These are phyloP conservation scores for Hypoxylon sp. DNA, from an alignment of 2,329 filamentous ascomycete genomes.

Conservation along the genomic window DNA sequence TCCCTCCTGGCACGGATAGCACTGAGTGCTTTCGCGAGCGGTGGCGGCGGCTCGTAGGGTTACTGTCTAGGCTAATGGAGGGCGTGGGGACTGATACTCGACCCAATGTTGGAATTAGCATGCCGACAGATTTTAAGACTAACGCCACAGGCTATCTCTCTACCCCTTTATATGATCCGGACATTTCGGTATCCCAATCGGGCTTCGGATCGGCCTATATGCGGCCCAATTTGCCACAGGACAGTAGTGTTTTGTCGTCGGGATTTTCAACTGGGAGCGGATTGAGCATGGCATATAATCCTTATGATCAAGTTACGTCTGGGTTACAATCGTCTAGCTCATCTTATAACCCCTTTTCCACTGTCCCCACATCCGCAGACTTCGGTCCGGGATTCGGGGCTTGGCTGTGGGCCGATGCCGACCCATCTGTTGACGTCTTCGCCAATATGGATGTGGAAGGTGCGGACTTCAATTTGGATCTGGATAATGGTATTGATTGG, in stretches of 20 bases:
- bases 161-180: background rate
- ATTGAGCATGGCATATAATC: background rate
- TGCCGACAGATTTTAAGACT: background rate
- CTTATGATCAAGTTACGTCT: background rate
- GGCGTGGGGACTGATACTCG: background rate
- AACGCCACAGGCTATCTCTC: background rate
- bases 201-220: background rate
- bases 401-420: constrained; percentile 56
- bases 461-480: constrained; percentile 51
- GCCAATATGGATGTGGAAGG: constrained; percentile 40
- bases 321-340: background rate
- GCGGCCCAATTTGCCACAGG: constrained; percentile 3
- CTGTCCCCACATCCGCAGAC: constrained; percentile 4
- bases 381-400: constrained; percentile 44
- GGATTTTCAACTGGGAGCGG: background rate
- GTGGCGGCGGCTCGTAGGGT: constrained; percentile 54
- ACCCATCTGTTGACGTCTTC: constrained; percentile 49
- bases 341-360: constrained; percentile 10
- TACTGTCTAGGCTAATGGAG: constrained; percentile 3
- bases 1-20: constrained; percentile 41
- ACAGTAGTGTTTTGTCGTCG: background rate
- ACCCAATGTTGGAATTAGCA: background rate
- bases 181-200: background rate
- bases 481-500: constrained; percentile 56
- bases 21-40: constrained; percentile 52